Evolutionary conservation across 2,329 filamentous ascomycete species (phyloP).

Genomic region (Ceratocystis albifundus): DNA sequence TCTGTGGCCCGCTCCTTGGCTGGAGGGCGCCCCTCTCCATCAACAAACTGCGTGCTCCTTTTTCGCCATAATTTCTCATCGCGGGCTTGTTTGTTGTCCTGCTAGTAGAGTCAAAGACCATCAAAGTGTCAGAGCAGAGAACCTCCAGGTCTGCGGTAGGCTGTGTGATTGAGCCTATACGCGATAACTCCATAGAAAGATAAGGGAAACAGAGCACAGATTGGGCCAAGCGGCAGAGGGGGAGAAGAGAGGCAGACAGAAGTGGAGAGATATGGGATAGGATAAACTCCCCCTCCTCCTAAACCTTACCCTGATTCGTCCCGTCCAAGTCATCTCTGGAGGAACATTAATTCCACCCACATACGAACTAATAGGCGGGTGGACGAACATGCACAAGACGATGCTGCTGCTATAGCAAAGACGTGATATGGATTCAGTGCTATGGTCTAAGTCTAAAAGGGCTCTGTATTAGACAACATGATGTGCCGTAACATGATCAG

Average conservation of each 20-base stretch:
- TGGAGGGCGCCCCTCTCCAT: neutral
- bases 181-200: neutral
- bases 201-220: neutral
- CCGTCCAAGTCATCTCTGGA: neutral
- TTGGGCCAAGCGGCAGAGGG: conserved; percentile 1
- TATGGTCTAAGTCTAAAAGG: neutral
- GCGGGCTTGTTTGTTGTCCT: neutral
- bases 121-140: neutral
- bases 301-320: neutral
- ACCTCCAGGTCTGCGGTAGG: neutral
- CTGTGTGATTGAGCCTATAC: neutral
- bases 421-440: neutral
- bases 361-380: no score
- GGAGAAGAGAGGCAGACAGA: neutral
- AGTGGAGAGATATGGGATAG: neutral
- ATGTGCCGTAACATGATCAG: neutral
- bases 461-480: neutral
- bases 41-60: neutral
- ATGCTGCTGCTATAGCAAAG: neutral
- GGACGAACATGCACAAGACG: neutral
- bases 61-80: neutral
- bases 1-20: neutral
- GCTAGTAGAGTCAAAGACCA: neutral
- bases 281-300: no score
- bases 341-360: neutral